These are phyloP conservation scores for Pseudozyma sp. DNA, from an alignment of 1,284 basidiomycete genomes.

Conservation along the genomic window DNA sequence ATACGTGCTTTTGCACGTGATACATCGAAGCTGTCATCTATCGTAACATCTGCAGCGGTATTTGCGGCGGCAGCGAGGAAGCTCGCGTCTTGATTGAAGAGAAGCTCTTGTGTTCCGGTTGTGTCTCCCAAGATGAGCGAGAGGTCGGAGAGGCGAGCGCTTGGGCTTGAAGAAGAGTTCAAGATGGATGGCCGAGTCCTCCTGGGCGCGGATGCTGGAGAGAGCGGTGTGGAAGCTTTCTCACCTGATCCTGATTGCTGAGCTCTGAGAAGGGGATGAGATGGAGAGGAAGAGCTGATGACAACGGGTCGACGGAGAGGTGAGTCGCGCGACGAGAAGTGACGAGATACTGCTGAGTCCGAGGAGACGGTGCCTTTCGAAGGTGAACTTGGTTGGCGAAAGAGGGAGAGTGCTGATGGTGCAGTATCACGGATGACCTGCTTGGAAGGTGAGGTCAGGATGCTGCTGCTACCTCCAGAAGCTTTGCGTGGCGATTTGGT, in stretches of 20 bases:
- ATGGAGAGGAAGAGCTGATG: conserved; percentile 33
- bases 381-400: conserved; percentile 17
- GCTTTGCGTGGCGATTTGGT: conserved; percentile 44
- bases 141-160: conserved; percentile 37
- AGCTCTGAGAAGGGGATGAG: neutral
- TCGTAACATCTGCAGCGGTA: conserved; percentile 41
- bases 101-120: conserved; percentile 26
- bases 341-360: conserved; percentile 27
- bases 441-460: conserved; percentile 21
- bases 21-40: conserved; percentile 47
- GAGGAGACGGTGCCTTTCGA: conserved; percentile 20
- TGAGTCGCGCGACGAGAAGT: conserved; percentile 19
- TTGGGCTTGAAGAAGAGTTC: conserved; percentile 24
- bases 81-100: conserved; percentile 35
- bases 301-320: conserved; percentile 25
- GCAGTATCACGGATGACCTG: conserved; percentile 7
- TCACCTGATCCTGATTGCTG: neutral
- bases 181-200: conserved; percentile 19
- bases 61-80: conserved; percentile 33
- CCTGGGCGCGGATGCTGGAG: conserved; percentile 6
- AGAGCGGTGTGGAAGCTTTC: conserved; percentile 30
- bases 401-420: conserved; percentile 8
- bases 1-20: conserved; percentile 32
- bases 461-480: conserved; percentile 22
- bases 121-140: conserved; percentile 27